Evolutionary conservation across 805 yeast species (phyloP).

Genomic region (Lachancea meyersii): DNA sequence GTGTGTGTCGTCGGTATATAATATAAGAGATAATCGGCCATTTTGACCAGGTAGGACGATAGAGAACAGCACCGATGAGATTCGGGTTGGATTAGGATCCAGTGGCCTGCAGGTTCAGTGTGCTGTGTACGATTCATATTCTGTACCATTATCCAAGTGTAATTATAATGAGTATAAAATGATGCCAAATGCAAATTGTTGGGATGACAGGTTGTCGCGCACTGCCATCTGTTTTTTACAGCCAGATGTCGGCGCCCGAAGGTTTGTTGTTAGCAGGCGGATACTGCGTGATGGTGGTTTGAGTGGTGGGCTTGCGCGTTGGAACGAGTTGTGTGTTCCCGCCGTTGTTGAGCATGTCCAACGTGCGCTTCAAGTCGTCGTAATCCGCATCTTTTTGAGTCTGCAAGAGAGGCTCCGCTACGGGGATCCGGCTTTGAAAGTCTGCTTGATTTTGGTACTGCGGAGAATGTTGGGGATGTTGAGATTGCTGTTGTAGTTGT

Average conservation of each 20-base stretch:
- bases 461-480: constrained; percentile 12
- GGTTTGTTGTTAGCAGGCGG: constrained; percentile 13
- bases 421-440: constrained; percentile 11
- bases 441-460: constrained; percentile 6
- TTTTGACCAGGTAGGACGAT: too few relatives aligned
- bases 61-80: too few relatives aligned
- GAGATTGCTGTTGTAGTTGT: constrained; percentile 9
- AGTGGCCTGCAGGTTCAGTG: too few relatives aligned
- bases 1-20: background rate
- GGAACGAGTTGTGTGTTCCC: constrained; percentile 11
- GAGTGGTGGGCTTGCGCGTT: constrained; percentile 6
- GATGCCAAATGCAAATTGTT: constrained; percentile 9
- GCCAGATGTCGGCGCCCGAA: constrained; percentile 25
- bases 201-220: background rate
- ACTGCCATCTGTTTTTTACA: constrained; percentile 9
- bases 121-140: too few relatives aligned
- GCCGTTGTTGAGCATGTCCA: constrained; percentile 8
- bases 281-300: constrained; percentile 6
- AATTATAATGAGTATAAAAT: constrained; percentile 7
- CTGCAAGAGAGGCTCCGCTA: constrained; percentile 11
- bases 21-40: background rate
- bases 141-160: constrained; percentile 5
- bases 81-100: too few relatives aligned
- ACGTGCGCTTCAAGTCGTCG: constrained; percentile 12
- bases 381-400: constrained; percentile 19